phyloP scores from a whole-genome alignment of 2,329 filamentous ascomycete species.

The Penicillium sp. region DNA sequence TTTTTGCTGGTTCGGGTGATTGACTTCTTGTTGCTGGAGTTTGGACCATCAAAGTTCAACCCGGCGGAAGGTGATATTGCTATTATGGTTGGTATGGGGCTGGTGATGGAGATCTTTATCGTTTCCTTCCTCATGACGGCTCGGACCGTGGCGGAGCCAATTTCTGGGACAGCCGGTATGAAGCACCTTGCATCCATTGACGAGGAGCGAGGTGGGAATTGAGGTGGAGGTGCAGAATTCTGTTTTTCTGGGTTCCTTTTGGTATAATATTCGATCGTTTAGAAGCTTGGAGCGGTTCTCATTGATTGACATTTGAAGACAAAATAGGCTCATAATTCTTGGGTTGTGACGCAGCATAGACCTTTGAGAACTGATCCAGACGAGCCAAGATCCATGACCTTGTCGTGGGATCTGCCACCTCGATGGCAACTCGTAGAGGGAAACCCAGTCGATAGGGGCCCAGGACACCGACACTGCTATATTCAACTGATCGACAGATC shows the following conservation, averaged over 20 bases:
- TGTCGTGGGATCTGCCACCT: slow-evolving; percentile 30
- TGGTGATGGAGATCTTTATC: slow-evolving; percentile 34
- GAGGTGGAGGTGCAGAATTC: slow-evolving; percentile 8
- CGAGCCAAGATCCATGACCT: slow-evolving; percentile 32
- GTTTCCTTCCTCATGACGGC: slow-evolving; percentile 25
- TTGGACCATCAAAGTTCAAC: slow-evolving; percentile 25
- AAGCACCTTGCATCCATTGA: slow-evolving; percentile 8
- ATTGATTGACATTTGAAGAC: slow-evolving; percentile 4
- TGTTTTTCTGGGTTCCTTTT: not conserved
- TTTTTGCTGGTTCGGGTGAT: slow-evolving; percentile 30
- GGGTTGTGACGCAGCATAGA: slow-evolving; percentile 31
- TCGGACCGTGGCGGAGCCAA: slow-evolving; percentile 29
- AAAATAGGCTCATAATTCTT: slow-evolving; percentile 20
- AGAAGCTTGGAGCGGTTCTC: not conserved
- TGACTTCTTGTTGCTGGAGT: slow-evolving; percentile 29
- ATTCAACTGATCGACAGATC: slow-evolving; percentile 39
- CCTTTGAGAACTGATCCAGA: slow-evolving; percentile 29
- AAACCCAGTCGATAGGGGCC: slow-evolving; percentile 36
- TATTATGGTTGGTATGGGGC: slow-evolving; percentile 28
- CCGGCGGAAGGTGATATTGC: slow-evolving; percentile 21
- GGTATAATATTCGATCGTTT: not conserved
- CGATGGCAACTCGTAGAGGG: slow-evolving; percentile 31
- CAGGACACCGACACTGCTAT: slow-evolving; percentile 28
- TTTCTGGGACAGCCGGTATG: slow-evolving; percentile 10
- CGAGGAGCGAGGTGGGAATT: slow-evolving; percentile 9